Evolutionary conservation across 768 basidiomycete genomes (phyloP).

Genomic region (Plicaturopsis crispa): DNA sequence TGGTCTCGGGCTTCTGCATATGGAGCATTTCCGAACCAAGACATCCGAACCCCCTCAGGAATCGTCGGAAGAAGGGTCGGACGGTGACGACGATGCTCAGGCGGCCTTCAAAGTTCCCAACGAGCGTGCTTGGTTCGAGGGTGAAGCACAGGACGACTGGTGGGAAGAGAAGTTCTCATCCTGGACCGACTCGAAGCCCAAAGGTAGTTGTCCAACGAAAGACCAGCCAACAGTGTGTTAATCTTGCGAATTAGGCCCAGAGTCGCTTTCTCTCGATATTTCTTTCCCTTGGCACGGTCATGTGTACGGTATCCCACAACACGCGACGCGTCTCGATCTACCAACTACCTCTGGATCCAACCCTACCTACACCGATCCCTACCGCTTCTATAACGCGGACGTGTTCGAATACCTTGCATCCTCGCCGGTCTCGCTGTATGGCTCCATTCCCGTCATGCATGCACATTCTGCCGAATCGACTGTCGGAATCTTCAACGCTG

Average conservation of each 20-base stretch:
- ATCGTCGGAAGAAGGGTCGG: conserved; percentile 29
- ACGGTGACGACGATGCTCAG: conserved; percentile 34
- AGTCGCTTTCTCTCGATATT: conserved; percentile 89
- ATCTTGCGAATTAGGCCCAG: conserved; percentile 63
- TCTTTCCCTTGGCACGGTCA: conserved; percentile 87
- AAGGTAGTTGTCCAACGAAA: conserved; percentile 46
- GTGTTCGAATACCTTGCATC: conserved; percentile 93
- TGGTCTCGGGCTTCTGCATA: conserved; percentile 83
- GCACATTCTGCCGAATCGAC: conserved; percentile 85
- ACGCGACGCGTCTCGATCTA: conserved; percentile 83
- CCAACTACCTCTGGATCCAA: conserved; percentile 81
- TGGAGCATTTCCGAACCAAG: conserved; percentile 93
- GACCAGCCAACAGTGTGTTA: not conserved
- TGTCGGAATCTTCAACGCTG: conserved; percentile 82
- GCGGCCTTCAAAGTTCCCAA: conserved; percentile 44
- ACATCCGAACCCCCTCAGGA: conserved; percentile 30
- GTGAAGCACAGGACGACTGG: conserved; percentile 70
- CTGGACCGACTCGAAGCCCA: conserved; percentile 93
- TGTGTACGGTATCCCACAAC: conserved; percentile 95
- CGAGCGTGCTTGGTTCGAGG: conserved; percentile 78
- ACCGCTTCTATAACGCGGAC: conserved; percentile 90
- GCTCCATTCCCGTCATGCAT: conserved; percentile 88
- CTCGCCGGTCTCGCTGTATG: conserved; percentile 77
- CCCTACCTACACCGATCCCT: conserved; percentile 79
- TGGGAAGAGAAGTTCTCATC: conserved; percentile 87